Base-by-base conservation (phyloP, 1,284 basidiomycete genomes). In the Agroathelia rolfsii region DNA sequence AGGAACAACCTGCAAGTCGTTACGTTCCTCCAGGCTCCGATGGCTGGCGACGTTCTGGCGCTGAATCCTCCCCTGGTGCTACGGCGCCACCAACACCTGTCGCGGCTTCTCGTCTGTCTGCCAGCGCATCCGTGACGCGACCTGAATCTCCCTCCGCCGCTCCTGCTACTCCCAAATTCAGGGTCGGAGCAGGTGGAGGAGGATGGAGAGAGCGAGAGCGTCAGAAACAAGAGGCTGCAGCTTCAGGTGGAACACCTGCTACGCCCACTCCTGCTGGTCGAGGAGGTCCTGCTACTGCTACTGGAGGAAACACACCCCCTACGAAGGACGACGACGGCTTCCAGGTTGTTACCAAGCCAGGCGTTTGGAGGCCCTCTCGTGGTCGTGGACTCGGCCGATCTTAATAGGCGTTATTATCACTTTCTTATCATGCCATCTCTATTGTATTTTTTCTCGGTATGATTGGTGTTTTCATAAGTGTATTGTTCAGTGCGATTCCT, bases 291-390 rank as follows among this genome's bases (percentile, higher is more conserved):
- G 39, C 52, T 3, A 47, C 59, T 5, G 46, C 54, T 27, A 48
- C 59, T 21, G 55, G 54, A 42, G 56, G 49, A 1, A 71, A 71
- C 41, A 73, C 69, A 38, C 69, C 72, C 1, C 34, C 41, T 7
- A 59, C 56, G 43, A 67, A 63, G 40, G 76, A 80, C 23, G 62
- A 72, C 6, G 82, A 85, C 42, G 81, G 82, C 2, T 85, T 85
- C 68, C 71, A 77, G 50, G 64, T 72, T 20, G 75, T 79, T 6
- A 42, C 54, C 35, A 62, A 58, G 46, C 58, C 53, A 37, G 58
- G 53, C 37, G 60, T 64, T 9, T 74, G 71, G 69, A 49, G 54
- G 21, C 43, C 64, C 3, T 54, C 45, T 29, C 53, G 63, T 23
- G 50, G 54, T 25, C 36, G 58, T 24, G 54, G 55, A 14, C 38